Percentiles rank a stretch among this genome's conserved stretches.
phyloP scores from a whole-genome alignment of 352 stramenopile genomes.

The Globisporangium okanoganense region DNA sequence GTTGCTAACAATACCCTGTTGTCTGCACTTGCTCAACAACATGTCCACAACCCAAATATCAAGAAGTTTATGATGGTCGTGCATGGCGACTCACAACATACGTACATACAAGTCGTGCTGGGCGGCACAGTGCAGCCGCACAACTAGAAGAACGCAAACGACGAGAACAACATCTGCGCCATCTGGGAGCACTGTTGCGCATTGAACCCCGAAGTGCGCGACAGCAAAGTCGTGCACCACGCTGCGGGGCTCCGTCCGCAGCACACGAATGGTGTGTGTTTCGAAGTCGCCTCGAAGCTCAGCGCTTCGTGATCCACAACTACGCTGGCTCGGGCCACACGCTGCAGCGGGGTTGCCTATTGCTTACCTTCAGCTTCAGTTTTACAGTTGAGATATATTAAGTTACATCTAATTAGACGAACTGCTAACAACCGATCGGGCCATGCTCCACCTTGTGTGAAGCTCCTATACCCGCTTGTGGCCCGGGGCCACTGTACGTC shows the following conservation, averaged over 20 bases:
- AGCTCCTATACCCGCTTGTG: not conserved
- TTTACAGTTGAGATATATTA: not conserved
- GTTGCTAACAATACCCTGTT: not conserved
- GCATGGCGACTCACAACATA: conserved; percentile 38
- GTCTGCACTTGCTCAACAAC: not conserved
- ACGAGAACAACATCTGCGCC: conserved; percentile 35
- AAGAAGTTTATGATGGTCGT: conserved; percentile 47
- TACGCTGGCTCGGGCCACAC: conserved; percentile 69
- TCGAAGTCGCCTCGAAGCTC: conserved; percentile 33
- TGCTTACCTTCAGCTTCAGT: too few relatives aligned
- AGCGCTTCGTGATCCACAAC: conserved; percentile 60
- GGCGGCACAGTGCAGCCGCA: conserved; percentile 61
- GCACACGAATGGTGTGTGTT: conserved; percentile 32
- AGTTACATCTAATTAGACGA: not conserved
- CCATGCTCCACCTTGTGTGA: not conserved
- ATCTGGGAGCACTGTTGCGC: conserved; percentile 48
- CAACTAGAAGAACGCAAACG: conserved; percentile 41
- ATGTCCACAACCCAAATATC: conserved; percentile 48
- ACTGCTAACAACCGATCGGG: not conserved
- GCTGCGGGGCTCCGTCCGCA: conserved; percentile 45
- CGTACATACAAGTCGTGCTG: conserved; percentile 69
- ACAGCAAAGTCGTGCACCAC: conserved; percentile 33
- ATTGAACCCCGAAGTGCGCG: conserved; percentile 39
- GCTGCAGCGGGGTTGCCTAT: conserved; percentile 66
- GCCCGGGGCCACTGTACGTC: not conserved